Evolutionary conservation across 2,329 filamentous ascomycete genomes (phyloP).

Genomic region (Pseudogymnoascus sp.): DNA sequence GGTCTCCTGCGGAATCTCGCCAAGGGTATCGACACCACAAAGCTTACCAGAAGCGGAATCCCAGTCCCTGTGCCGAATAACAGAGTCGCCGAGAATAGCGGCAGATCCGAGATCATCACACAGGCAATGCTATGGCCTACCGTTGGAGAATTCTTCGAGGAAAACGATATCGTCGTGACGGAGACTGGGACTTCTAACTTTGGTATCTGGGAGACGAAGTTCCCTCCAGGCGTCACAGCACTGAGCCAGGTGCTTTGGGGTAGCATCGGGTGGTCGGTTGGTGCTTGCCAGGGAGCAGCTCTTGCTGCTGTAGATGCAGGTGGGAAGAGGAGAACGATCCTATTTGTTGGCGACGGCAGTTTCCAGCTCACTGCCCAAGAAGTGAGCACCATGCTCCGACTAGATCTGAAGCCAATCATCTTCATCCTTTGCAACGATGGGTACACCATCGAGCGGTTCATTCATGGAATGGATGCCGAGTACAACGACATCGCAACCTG

Average conservation of each 20-base stretch:
- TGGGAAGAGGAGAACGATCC: conserved; percentile 51
- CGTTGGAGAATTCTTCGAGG: conserved; percentile 61
- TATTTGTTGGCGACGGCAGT: conserved; percentile 84
- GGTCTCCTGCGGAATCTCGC: conserved; percentile 67
- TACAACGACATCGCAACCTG: conserved; percentile 79
- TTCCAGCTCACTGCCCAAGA: conserved; percentile 82
- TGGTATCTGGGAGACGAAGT: conserved; percentile 77
- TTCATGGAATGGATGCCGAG: conserved; percentile 68
- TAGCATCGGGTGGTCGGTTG: conserved; percentile 57
- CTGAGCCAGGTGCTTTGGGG: conserved; percentile 72
- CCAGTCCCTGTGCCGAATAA: conserved; percentile 46
- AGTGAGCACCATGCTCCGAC: conserved; percentile 72
- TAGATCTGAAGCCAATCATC: conserved; percentile 66
- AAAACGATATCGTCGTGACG: conserved; percentile 70
- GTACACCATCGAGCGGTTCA: conserved; percentile 82
- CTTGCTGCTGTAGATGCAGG: conserved; percentile 61
- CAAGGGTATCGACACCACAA: conserved; percentile 45
- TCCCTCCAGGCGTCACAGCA: conserved; percentile 68
- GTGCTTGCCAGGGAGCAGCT: conserved; percentile 58
- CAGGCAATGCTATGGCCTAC: conserved; percentile 73
- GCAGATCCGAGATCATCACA: conserved; percentile 42
- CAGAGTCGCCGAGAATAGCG: conserved; percentile 35
- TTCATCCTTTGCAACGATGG: conserved; percentile 84
- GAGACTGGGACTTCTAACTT: conserved; percentile 86
- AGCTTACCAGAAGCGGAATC: conserved; percentile 37